Conservation (phyloP, 441 rosid species). For the Mallotus repandus region DNA sequence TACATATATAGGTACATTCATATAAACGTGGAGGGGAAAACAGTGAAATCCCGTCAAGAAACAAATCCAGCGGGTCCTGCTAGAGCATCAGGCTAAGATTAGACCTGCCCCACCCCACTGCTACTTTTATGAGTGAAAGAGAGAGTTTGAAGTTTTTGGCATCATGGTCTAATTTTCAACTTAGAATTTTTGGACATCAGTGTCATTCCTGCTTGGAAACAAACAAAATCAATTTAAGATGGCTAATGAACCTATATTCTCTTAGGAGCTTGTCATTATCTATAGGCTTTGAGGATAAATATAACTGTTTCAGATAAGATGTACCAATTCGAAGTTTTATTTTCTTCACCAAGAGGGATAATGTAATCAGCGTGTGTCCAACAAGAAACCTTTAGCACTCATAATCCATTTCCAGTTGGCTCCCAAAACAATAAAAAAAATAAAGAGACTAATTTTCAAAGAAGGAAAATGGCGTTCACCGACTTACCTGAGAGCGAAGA, state of each 20-base stretch:
- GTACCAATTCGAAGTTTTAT: slow-evolving; percentile 1
- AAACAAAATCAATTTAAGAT: too few relatives aligned
- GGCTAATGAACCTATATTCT: background rate
- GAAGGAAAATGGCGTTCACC: slow-evolving; percentile 11
- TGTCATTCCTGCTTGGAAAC: too few relatives aligned
- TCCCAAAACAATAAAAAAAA: background rate
- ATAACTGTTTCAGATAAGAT: background rate
- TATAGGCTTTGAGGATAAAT: background rate
- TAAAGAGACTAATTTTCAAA: too few relatives aligned
- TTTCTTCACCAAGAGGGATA: background rate
- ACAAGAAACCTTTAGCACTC: background rate
- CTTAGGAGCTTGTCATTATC: background rate
- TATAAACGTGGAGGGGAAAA: background rate
- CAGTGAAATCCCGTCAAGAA: background rate
- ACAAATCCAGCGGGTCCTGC: background rate
- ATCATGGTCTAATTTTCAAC: background rate
- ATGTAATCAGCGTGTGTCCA: background rate
- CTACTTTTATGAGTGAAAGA: background rate
- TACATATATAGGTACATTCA: too few relatives aligned
- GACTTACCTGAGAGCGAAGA: slow-evolving; percentile 81
- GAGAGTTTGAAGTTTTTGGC: background rate
- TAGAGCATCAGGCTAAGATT: background rate
- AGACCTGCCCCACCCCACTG: background rate
- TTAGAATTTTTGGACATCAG: background rate
- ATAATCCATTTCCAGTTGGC: background rate